phyloP scores from a whole-genome alignment of 2,329 filamentous ascomycete genomes.

The Fusarium piperis region DNA sequence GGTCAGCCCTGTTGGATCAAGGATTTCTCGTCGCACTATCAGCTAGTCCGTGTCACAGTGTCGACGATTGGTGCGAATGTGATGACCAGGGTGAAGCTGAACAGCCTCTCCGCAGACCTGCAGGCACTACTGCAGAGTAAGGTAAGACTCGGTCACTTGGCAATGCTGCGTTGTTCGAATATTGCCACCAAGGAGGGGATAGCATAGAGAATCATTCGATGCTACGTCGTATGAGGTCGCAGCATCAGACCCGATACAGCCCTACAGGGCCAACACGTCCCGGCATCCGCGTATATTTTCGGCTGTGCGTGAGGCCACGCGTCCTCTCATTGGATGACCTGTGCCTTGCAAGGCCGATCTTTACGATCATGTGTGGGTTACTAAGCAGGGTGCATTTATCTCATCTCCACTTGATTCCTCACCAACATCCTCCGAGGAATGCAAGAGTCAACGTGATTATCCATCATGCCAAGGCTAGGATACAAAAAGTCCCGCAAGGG shows the following conservation, averaged over 20 bases:
- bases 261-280: neutral
- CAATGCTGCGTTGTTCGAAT: neutral
- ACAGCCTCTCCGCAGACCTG: neutral
- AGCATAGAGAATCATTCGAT: neutral
- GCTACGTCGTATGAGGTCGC: neutral
- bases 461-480: conserved; percentile 35
- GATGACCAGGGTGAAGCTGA: neutral
- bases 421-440: neutral
- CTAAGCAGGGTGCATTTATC: neutral
- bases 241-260: neutral
- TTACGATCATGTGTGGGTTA: neutral
- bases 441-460: neutral
- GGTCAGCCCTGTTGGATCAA: neutral
- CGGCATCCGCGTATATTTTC: neutral
- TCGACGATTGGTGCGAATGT: neutral
- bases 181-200: neutral
- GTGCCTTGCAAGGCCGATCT: neutral
- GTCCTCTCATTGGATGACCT: neutral
- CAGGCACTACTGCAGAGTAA: neutral
- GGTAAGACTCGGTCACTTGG: neutral
- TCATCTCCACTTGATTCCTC: neutral
- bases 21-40: neutral
- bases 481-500: conserved; percentile 50
- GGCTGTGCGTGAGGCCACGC: neutral
- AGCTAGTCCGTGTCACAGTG: neutral